These are phyloP conservation scores for Ceriops decandra DNA, from an alignment of 345 rosid genomes.

Conservation along the genomic window DNA sequence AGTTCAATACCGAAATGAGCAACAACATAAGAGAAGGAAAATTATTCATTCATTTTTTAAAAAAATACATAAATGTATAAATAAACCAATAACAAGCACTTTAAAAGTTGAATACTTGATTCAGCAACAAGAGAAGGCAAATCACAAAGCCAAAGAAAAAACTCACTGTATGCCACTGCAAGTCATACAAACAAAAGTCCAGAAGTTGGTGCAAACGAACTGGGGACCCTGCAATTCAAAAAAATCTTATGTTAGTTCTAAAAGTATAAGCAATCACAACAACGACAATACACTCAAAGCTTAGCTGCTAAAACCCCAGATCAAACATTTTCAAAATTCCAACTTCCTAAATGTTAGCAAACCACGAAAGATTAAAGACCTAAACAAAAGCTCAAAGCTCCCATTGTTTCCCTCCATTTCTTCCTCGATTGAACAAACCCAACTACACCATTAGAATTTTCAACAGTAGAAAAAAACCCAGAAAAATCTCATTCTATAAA, in stretches of 20 bases:
- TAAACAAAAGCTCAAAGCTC: too few species aligned
- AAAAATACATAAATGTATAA: too few species aligned
- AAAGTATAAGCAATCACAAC: background rate
- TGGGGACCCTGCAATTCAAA: conserved; percentile 85
- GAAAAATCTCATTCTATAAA: too few species aligned
- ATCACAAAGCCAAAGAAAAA: conserved; percentile 8
- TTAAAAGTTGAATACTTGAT: too few species aligned
- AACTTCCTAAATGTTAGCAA: too few species aligned
- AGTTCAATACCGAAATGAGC: too few species aligned
- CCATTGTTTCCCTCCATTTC: background rate
- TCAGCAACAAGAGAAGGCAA: background rate
- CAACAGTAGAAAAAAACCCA: background rate
- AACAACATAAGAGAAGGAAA: too few species aligned
- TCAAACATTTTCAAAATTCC: too few species aligned
- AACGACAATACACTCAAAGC: too few species aligned
- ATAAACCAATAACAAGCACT: too few species aligned
- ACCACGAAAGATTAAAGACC: background rate
- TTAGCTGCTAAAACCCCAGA: too few species aligned
- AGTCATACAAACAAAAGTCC: conserved; percentile 87
- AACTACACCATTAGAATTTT: background rate
- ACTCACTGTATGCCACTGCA: conserved; percentile 99
- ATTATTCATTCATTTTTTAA: too few species aligned
- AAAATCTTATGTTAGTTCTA: background rate
- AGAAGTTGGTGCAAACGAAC: conserved; percentile 87
- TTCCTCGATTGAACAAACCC: background rate